A percentile compares a stretch with the other conserved stretches of the same genome.
phyloP scores from a whole-genome alignment of 495 filamentous ascomycete species.

The Tuber melanosporum region DNA sequence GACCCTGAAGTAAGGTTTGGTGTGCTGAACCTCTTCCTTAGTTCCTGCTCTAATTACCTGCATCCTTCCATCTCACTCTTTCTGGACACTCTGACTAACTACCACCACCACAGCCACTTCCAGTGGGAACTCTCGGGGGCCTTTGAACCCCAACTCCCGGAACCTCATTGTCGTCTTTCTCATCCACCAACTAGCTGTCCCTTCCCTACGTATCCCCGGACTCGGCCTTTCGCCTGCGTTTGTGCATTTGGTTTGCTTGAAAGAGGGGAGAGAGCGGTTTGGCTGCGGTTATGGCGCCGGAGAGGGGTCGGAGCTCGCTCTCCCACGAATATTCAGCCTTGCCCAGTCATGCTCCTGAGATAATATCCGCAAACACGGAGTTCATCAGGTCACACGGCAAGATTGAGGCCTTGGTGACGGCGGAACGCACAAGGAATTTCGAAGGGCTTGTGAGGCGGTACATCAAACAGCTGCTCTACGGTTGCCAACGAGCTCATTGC shows the following conservation, averaged over 20 bases:
- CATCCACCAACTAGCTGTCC: neutral
- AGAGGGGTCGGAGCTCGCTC: neutral
- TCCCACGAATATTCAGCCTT: conserved; percentile 39
- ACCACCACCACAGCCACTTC: neutral
- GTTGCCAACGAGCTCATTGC: conserved; percentile 66
- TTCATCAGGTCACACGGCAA: conserved; percentile 47
- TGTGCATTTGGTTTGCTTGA: neutral
- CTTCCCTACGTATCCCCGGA: neutral
- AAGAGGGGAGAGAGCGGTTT: neutral
- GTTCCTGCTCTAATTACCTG: neutral
- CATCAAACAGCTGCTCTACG: conserved; percentile 74
- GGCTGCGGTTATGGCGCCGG: neutral
- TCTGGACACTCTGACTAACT: neutral
- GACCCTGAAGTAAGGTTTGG: neutral
- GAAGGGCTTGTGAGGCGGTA: conserved; percentile 57
- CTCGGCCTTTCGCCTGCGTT: neutral
- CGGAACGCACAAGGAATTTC: conserved; percentile 51
- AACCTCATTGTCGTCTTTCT: neutral
- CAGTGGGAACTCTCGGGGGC: neutral
- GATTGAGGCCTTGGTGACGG: conserved; percentile 48
- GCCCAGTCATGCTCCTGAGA: conserved; percentile 48
- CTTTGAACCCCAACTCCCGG: neutral
- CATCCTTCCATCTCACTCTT: neutral
- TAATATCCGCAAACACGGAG: conserved; percentile 50
- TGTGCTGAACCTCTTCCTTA: neutral